These are phyloP conservation scores for Lasiosphaeria miniovina DNA, from an alignment of 495 filamentous ascomycete species.

Conservation along the genomic window DNA sequence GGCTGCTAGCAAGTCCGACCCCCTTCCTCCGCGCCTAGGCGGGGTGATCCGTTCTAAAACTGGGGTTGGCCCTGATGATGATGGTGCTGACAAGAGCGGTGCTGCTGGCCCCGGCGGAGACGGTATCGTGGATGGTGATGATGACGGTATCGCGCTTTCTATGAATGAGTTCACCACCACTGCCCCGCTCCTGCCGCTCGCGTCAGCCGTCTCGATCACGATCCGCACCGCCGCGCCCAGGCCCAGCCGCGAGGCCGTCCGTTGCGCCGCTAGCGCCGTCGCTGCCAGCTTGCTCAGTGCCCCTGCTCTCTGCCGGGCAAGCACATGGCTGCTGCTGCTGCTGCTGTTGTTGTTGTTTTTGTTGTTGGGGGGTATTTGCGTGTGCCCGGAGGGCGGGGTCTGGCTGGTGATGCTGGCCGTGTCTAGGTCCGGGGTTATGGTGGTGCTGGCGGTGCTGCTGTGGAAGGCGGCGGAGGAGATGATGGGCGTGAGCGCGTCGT, in stretches of 20 bases:
- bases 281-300: constrained; percentile 38
- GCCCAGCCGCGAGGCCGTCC: constrained; percentile 33
- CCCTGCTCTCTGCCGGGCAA: constrained; percentile 5
- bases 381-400: background rate
- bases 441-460: constrained; percentile 18
- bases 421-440: constrained; percentile 1
- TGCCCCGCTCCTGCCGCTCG: constrained; percentile 25
- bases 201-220: constrained; percentile 35
- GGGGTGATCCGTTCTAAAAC: background rate
- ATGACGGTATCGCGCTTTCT: constrained; percentile 11
- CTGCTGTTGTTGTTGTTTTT: constrained; percentile 2
- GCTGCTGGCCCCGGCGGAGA: background rate
- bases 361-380: background rate
- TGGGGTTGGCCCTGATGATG: too few species aligned
- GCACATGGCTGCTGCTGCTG: background rate
- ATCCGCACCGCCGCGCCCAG: constrained; percentile 39
- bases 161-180: constrained; percentile 37
- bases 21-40: background rate
- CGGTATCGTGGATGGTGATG: background rate
- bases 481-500: constrained; percentile 41
- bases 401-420: background rate
- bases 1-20: too few species aligned
- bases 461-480: constrained; percentile 33
- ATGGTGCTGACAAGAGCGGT: background rate
- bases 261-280: constrained; percentile 37